Percentiles rank a stretch among this genome's conserved stretches.
These are phyloP conservation scores for Hypoxylon lenormandii DNA, from an alignment of 495 filamentous ascomycete genomes.

Conservation along the genomic window DNA sequence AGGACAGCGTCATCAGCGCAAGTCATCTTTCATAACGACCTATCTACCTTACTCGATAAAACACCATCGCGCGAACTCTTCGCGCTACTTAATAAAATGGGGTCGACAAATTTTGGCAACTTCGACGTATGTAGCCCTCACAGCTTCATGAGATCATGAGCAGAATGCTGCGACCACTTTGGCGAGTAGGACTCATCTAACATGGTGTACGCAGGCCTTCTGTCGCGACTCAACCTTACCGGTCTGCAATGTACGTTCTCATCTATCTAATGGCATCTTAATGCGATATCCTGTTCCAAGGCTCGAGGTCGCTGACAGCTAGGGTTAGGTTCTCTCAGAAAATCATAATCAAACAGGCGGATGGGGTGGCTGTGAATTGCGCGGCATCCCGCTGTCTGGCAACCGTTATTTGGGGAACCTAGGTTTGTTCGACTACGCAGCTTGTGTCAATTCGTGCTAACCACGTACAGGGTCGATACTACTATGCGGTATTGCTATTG, in stretches of 20 bases:
- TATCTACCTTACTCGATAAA: constrained; percentile 17
- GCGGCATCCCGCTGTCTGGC: constrained; percentile 75
- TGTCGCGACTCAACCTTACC: constrained; percentile 96
- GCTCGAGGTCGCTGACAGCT: constrained; percentile 21
- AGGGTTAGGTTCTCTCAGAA: constrained; percentile 59
- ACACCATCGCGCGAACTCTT: constrained; percentile 34
- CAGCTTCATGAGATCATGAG: neutral
- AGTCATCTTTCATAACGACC: constrained; percentile 9
- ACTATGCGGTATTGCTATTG: constrained; percentile 80
- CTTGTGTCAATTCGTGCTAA: constrained; percentile 5
- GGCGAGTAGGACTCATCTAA: constrained; percentile 17
- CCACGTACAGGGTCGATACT: constrained; percentile 82
- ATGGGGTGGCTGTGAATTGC: constrained; percentile 74
- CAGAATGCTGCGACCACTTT: neutral
- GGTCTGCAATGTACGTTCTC: constrained; percentile 87
- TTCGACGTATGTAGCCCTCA: constrained; percentile 76
- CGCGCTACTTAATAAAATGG: constrained; percentile 60
- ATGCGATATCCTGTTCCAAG: constrained; percentile 32
- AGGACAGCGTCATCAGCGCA: constrained; percentile 20
- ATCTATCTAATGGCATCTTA: constrained; percentile 32
- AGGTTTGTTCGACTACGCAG: constrained; percentile 67
- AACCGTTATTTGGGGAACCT: constrained; percentile 80
- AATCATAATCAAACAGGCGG: constrained; percentile 61
- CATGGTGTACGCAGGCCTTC: constrained; percentile 73
- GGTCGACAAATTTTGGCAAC: constrained; percentile 83